Percentiles rank a stretch among this genome's conserved stretches.
These are phyloP conservation scores for Suillus hirtellus DNA, from an alignment of 768 basidiomycete genomes.

Conservation along the genomic window DNA sequence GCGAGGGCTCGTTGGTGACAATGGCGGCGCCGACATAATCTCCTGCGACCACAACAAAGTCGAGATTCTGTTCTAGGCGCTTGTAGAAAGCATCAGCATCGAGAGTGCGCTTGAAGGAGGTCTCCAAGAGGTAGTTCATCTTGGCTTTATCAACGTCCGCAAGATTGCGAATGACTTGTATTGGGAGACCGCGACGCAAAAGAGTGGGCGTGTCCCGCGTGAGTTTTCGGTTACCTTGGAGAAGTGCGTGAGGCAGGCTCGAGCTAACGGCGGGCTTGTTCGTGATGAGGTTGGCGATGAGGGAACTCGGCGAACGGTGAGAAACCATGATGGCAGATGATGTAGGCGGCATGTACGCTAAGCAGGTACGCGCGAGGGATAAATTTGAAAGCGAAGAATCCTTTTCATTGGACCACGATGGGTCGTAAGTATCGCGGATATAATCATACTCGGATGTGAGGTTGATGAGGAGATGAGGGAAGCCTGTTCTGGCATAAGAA, in stretches of 20 bases:
- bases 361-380: slow-evolving; percentile 79
- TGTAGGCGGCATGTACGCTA: slow-evolving; percentile 88
- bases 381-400: slow-evolving; percentile 89
- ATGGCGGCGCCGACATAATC: slow-evolving; percentile 96
- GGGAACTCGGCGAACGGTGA: slow-evolving; percentile 91
- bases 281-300: slow-evolving; percentile 97
- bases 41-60: slow-evolving; percentile 92
- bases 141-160: slow-evolving; percentile 74
- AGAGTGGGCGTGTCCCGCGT: slow-evolving; percentile 92
- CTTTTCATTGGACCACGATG: slow-evolving; percentile 72
- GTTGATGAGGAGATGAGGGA: slow-evolving; percentile 96
- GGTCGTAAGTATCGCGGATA: slow-evolving; percentile 83
- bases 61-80: slow-evolving; percentile 74
- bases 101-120: slow-evolving; percentile 77
- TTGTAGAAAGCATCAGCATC: slow-evolving; percentile 74
- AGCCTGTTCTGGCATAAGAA: slow-evolving; percentile 92
- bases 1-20: slow-evolving; percentile 66
- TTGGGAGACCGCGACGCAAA: slow-evolving; percentile 83
- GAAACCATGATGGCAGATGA: slow-evolving; percentile 97
- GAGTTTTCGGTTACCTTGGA: slow-evolving; percentile 83
- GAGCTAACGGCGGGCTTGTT: slow-evolving; percentile 97
- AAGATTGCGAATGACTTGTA: slow-evolving; percentile 73
- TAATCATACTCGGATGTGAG: slow-evolving; percentile 82
- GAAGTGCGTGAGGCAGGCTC: slow-evolving; percentile 89
- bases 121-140: slow-evolving; percentile 81